Evolutionary conservation across 805 yeast genomes (phyloP), one percentile per base, ranked within the genome.

Genomic region (Saccharomycopsis guyanensis): DNA sequence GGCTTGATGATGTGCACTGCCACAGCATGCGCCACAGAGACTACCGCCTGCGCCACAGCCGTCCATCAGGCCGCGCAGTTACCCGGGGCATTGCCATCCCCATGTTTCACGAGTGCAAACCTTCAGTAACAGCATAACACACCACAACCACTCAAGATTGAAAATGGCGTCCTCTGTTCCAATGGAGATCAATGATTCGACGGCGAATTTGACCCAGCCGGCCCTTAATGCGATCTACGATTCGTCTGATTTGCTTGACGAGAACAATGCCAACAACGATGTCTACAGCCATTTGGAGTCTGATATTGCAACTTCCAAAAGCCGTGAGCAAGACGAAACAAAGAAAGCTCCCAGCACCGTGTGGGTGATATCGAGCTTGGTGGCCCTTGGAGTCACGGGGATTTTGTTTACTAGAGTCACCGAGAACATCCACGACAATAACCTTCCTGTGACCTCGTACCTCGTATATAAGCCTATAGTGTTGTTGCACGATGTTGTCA

Each of bases 141-240:
- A n/a, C n/a, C n/a, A n/a, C n/a, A n/a, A n/a, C n/a, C n/a, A n/a
- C n/a, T n/a, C n/a, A n/a, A n/a, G 20, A 33, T 7, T 33, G 19
- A 33, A 33, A 6, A 33, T 15, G 20, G 37, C 37, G 8, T 6
- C 8, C 20, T 15, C 20, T 5, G 20, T 12, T 6, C 37, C 18
- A 15, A 33, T 33, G 37, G 37, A 33, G 20, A 7, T 18, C 20
- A 33, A 6, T 15, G 43, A 44, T 4, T 31, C 43, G 3, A 22
- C 38, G 8, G 16, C n/a, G 4, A 29, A 29, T 19, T 27, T 49
- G 18, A 42, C 46, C 10, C 38, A 24, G 37, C 49, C 53, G 12
- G 38, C 50, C 6, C 32, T 49, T 12, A 46, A 42, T 32, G 39
- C 50, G 4, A 45, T 49, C 34, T 49, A 46, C 31, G 53, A 45